Percentiles rank a stretch among this genome's conserved stretches.
Evolutionary conservation across 495 filamentous ascomycete species (phyloP).

Genomic region (Cryomyces minteri): DNA sequence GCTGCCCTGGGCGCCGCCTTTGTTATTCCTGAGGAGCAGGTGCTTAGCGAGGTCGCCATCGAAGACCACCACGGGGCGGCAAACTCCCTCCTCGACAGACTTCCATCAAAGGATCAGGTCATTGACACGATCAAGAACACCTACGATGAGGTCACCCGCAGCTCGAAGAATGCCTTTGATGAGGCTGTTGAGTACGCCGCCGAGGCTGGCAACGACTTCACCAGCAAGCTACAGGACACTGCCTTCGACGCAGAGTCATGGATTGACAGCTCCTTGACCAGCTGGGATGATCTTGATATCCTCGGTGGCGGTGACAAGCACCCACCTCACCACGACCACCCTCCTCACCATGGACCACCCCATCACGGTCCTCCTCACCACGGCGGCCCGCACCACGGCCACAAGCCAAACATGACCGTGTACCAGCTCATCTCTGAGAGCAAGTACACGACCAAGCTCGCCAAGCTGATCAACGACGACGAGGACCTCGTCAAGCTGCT

Average conservation of each 20-base stretch:
- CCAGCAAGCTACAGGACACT: slow-evolving; percentile 19
- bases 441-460: slow-evolving; percentile 60
- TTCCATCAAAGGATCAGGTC: slow-evolving; percentile 21
- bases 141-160: slow-evolving; percentile 18
- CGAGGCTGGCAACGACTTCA: slow-evolving; percentile 17
- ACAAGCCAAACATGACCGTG: slow-evolving; percentile 43
- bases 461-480: slow-evolving; percentile 50
- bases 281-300: slow-evolving; percentile 13
- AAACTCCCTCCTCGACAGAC: slow-evolving; percentile 15
- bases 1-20: slow-evolving; percentile 35
- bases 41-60: slow-evolving; percentile 24
- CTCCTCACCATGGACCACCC: slow-evolving; percentile 13
- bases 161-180: slow-evolving; percentile 27
- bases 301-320: slow-evolving; percentile 9
- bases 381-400: slow-evolving; percentile 11
- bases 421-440: slow-evolving; percentile 56
- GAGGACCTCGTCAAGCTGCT: slow-evolving; percentile 49
- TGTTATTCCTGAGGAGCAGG: slow-evolving; percentile 36
- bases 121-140: slow-evolving; percentile 13
- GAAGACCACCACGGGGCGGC: slow-evolving; percentile 15
- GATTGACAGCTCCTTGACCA: slow-evolving; percentile 14
- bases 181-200: slow-evolving; percentile 22
- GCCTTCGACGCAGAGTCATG: slow-evolving; percentile 26
- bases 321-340: slow-evolving; percentile 11
- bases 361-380: slow-evolving; percentile 14